Evolutionary conservation across 345 rosid genomes (phyloP).

Genomic region (Euphorbia lathyris): DNA sequence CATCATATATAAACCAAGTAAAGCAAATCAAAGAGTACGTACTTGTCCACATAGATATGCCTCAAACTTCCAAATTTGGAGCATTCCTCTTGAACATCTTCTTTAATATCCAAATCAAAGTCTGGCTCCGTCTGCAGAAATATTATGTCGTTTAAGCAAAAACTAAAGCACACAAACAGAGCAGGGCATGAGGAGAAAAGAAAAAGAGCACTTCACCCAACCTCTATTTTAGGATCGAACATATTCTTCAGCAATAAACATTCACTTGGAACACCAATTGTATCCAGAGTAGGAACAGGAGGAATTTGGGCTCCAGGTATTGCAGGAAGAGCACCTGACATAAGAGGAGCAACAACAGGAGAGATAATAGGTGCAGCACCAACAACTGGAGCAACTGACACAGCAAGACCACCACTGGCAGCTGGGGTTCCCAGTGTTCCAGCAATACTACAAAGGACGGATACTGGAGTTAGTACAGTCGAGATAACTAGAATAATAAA

Average conservation of each 20-base stretch:
- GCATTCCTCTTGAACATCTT: constrained; percentile 83
- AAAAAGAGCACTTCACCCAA: constrained; percentile 11
- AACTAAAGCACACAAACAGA: background rate
- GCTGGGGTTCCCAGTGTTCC: constrained; percentile 34
- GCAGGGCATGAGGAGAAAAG: background rate
- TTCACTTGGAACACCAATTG: constrained; percentile 75
- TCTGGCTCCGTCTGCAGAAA: constrained; percentile 69
- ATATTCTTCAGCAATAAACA: constrained; percentile 81
- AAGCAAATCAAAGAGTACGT: constrained; percentile 17
- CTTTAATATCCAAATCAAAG: constrained; percentile 84
- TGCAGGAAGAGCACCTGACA: constrained; percentile 45
- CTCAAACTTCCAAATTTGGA: constrained; percentile 69
- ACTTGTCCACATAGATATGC: constrained; percentile 85
- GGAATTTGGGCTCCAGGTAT: constrained; percentile 52
- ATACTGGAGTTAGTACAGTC: constrained; percentile 8
- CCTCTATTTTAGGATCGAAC: constrained; percentile 92
- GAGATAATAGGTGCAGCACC: constrained; percentile 44
- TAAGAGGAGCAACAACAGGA: constrained; percentile 49
- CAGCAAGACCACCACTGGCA: constrained; percentile 39
- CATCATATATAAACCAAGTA: background rate
- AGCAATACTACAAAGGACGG: constrained; percentile 29
- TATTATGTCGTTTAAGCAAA: constrained; percentile 2
- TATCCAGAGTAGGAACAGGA: constrained; percentile 44
- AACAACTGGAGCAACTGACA: constrained; percentile 39
- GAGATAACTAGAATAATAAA: background rate